phyloP scores from a whole-genome alignment of 2,329 filamentous ascomycete species.

The Microcyclospora pomicola region DNA sequence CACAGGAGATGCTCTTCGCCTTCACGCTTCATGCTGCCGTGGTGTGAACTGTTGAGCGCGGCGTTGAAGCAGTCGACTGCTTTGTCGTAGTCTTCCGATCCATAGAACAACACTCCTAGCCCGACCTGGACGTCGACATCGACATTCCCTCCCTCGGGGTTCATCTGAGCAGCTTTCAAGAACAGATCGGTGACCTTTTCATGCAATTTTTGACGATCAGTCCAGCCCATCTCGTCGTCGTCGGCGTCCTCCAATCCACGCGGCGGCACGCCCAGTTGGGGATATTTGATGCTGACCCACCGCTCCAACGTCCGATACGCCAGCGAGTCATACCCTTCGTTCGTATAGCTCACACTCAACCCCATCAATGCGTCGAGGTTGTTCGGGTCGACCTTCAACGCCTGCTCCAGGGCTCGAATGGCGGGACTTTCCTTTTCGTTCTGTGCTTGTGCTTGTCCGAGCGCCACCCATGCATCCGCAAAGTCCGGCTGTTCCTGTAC shows the following conservation, averaged over 20 bases:
- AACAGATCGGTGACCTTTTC: slow-evolving; percentile 83
- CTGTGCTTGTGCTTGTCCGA: slow-evolving; percentile 86
- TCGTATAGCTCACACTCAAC: slow-evolving; percentile 90
- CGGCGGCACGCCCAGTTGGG: slow-evolving; percentile 58
- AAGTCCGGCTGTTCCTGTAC: slow-evolving; percentile 80
- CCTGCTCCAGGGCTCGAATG: slow-evolving; percentile 84
- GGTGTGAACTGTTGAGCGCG: slow-evolving; percentile 72
- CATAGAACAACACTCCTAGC: slow-evolving; percentile 92
- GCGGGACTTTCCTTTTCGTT: slow-evolving; percentile 97
- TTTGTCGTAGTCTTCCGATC: slow-evolving; percentile 94
- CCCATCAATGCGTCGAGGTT: slow-evolving; percentile 90
- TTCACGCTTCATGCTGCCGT: slow-evolving; percentile 68
- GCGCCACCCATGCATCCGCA: slow-evolving; percentile 82
- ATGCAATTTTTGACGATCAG: slow-evolving; percentile 78
- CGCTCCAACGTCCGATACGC: slow-evolving; percentile 92
- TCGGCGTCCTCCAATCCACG: slow-evolving; percentile 51
- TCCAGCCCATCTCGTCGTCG: slow-evolving; percentile 67
- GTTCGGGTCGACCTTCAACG: slow-evolving; percentile 71
- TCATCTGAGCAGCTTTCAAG: slow-evolving; percentile 82
- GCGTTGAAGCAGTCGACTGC: slow-evolving; percentile 96
- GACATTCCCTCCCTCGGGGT: slow-evolving; percentile 86
- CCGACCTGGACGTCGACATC: slow-evolving; percentile 97
- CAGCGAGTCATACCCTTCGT: slow-evolving; percentile 95
- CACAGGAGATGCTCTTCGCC: slow-evolving; percentile 86
- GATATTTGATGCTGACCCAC: slow-evolving; percentile 94